Evolutionary conservation across 78 protist species (phyloP), one percentile per base, ranked within the genome.

Genomic region (Cavenderia fasciculata): DNA sequence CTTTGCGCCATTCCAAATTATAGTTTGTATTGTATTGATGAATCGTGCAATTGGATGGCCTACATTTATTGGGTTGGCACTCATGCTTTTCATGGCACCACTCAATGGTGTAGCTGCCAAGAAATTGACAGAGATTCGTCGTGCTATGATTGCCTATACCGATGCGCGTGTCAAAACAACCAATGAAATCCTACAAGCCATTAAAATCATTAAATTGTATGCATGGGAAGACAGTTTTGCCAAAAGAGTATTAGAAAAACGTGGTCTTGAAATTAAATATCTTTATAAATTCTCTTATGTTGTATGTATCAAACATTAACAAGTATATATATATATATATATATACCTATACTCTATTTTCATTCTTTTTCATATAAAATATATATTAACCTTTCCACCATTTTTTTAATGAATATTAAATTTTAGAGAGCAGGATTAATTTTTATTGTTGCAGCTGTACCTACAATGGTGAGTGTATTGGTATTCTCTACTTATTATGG

Each of bases 141-240:
- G 90, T 54, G 10, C 72, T 4, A 59, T 85, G 71, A 36, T 74
- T 61, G 46, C 14, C 2, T 74, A 25, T 57, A 94, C 75, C 3
- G 97, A 94, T 66, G 27, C 14, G 14, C 86, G 97, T 59, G 89
- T 94, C 47, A 92, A 94, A 54, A 31, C 72, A 4, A 79, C 91
- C 52, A 94, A 87, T 59, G 98, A 96, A 82, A 61, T 94, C 41
- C 34, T 96, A 27, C 87, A 86, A 33, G 90, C 90, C 11, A 95
- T 96, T 44, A 77, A 94, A 46, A 46, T 94, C 34, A 85, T 96
- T 79, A 97, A 97, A 72, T 74, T 96, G 36, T 95, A 94, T 78
- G 97, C 96, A 19, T 97, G 99, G 99, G 96, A 94, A 46, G 44
- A 52, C 11, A 36, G 88, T 46, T 92, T 88, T 40, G 57, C 73